Evolutionary conservation across 768 basidiomycete species (phyloP).

Genomic region (Tricholoma saponaceum): DNA sequence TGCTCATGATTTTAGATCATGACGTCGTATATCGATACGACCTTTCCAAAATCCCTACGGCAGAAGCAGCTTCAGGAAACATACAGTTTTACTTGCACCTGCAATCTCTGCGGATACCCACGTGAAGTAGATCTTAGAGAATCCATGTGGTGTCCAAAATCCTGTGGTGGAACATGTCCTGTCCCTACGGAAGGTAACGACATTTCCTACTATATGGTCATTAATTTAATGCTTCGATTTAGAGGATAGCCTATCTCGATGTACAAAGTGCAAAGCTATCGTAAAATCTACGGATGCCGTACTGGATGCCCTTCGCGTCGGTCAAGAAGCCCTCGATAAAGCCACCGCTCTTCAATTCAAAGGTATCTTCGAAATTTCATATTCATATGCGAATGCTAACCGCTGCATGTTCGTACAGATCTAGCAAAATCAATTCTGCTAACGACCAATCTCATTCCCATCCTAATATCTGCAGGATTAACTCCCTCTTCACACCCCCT

Average conservation of each 20-base stretch:
- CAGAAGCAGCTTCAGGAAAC: slow-evolving; percentile 59
- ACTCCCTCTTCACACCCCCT: slow-evolving; percentile 74
- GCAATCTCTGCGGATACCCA: slow-evolving; percentile 46
- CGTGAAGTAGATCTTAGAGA: slow-evolving; percentile 57
- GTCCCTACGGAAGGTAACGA: slow-evolving; percentile 56
- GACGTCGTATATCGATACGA: slow-evolving; percentile 84
- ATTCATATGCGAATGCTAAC: not conserved
- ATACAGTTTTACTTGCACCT: slow-evolving; percentile 77
- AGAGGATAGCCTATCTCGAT: slow-evolving; percentile 50
- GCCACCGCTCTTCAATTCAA: slow-evolving; percentile 57
- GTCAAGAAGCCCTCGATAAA: slow-evolving; percentile 73
- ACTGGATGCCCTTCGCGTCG: slow-evolving; percentile 61
- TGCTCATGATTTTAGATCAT: slow-evolving; percentile 49
- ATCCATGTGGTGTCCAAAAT: slow-evolving; percentile 63
- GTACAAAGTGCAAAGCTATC: slow-evolving; percentile 48
- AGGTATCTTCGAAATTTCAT: slow-evolving; percentile 35
- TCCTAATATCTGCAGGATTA: slow-evolving; percentile 55
- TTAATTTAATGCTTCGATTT: no score
- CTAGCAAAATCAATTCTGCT: slow-evolving; percentile 52
- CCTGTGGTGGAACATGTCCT: slow-evolving; percentile 61
- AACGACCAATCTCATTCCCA: slow-evolving; percentile 61
- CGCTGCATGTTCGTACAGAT: slow-evolving; percentile 36
- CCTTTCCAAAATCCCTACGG: slow-evolving; percentile 54
- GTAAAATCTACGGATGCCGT: slow-evolving; percentile 49
- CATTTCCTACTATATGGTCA: not conserved